Base-by-base conservation (phyloP, 306 rosid species). In the Calophaca sinica region DNA sequence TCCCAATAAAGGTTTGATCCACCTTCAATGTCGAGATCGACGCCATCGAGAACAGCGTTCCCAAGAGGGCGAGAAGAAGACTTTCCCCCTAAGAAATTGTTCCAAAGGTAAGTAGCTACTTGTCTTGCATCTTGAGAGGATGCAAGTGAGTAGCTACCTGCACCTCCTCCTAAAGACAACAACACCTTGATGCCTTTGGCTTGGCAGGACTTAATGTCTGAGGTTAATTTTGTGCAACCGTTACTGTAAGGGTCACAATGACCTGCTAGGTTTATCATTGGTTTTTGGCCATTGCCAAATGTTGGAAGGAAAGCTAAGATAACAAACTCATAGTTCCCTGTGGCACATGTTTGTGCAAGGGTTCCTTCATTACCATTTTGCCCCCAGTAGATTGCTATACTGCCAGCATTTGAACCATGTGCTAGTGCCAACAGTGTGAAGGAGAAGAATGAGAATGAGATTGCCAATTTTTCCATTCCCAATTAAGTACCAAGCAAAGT, bases 41-140 rank as follows among this genome's bases (percentile, higher is more conserved):
- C 70, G 9, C 86, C 90, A 6, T 87, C 88, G 8, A 84, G 81
- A 50, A 84, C 79, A 1, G 86, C 84, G 0, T 76, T 71, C 1
- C 90, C 88, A 1, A 87, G 78, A 1, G 90, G 90, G 29, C 88
- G 76, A 0, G 86, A 81, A 1, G 76, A 12, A 12, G 88, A 86
- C 3, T 8, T 5, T 1, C 86, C 86, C 7, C 90, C 90, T 11
- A 87, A 62, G 55, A 79, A 85, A 59, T 82, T 85, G 62, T 78
- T 82, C 83, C 80, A 82, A 11, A 82, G 82, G 49, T 82, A 82
- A 42, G 73, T 68, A 0, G 86, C 80, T 3, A 82, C 86, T 38
- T 69, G 26, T n/a, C 28, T 55, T 5, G 84, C 86, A 20, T 20
- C 26, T 20, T 20, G 26, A 0, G 26, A 20, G 26, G 26, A 15